These are phyloP conservation scores for Claviceps cyperi DNA, from an alignment of 2,329 filamentous ascomycete genomes.

Conservation along the genomic window DNA sequence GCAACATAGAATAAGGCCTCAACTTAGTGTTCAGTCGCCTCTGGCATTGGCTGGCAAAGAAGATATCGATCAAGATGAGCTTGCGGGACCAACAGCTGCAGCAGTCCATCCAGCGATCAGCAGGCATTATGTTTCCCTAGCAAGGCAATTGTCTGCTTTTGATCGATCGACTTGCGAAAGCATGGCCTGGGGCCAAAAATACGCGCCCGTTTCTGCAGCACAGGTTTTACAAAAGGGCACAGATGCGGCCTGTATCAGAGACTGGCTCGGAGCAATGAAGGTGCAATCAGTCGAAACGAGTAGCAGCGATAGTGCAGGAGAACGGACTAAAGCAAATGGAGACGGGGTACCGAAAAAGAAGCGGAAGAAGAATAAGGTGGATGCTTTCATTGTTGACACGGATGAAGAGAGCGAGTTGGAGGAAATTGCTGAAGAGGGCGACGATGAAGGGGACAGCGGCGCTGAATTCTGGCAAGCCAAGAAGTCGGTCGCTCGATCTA, in stretches of 20 bases:
- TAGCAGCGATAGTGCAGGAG: slow-evolving; percentile 17
- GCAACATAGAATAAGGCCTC: slow-evolving; percentile 30
- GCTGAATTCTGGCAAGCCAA: slow-evolving; percentile 22
- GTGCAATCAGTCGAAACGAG: slow-evolving; percentile 63
- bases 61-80: slow-evolving; percentile 22
- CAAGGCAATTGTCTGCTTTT: slow-evolving; percentile 56
- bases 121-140: slow-evolving; percentile 45
- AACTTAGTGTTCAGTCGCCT: slow-evolving; percentile 24
- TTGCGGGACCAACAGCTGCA: slow-evolving; percentile 10
- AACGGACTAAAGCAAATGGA: slow-evolving; percentile 15
- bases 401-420: slow-evolving; percentile 57
- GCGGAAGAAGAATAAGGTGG: slow-evolving; percentile 58
- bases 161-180: slow-evolving; percentile 65
- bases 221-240: slow-evolving; percentile 63
- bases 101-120: slow-evolving; percentile 42
- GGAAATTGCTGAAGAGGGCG: slow-evolving; percentile 49
- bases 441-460: slow-evolving; percentile 41
- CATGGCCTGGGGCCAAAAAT: slow-evolving; percentile 68
- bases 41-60: slow-evolving; percentile 5
- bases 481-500: slow-evolving; percentile 40
- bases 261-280: slow-evolving; percentile 68
- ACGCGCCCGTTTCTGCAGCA: slow-evolving; percentile 53
- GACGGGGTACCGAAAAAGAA: slow-evolving; percentile 37
- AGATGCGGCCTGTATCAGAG: slow-evolving; percentile 55
- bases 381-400: slow-evolving; percentile 67